Evolutionary conservation across 169 alveolate genomes (phyloP), one percentile per base, ranked within the genome.

Genomic region (Babesia divergens): DNA sequence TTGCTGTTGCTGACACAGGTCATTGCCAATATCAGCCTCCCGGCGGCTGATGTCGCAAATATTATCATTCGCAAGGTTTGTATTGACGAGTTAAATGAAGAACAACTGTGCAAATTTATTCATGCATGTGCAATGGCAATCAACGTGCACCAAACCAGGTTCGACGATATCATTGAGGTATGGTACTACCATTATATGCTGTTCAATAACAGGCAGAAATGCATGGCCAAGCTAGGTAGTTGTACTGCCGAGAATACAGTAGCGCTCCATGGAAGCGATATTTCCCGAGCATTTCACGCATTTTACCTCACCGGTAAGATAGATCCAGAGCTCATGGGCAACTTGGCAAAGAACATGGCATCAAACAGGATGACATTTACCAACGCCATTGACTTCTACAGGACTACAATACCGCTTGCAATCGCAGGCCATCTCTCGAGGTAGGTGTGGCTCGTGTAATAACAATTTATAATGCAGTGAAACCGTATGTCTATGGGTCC

Each of bases 291-390:
- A 7, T 79, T 56, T 37, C 82, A 79, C 54, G 65, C 51, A 7
- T 59, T 69, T 14, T 79, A 79, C 54, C 58, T 79, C 0, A 68
- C 77, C 14, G 74, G 76, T 29, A 53, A 69, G 9, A 24, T 69
- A 52, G 77, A 79, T 28, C 18, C 9, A 42, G 44, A 50, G 6
- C 54, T 79, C 44, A 32, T 79, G 65, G 8, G 22, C 18, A 22
- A 34, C 4, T 11, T 79, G n/a, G 67, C 62, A 2, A 68, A 35
- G 6, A 18, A 52, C 13, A 29, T 60, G 43, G 50, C 59, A 9
- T 8, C 43, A 16, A 47, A 38, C 8, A 55, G 40, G 31, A 47
- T 49, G 20, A 14, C 8, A 22, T 79, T 79, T 50, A 52, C 43
- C 8, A 65, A 55, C 49, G 14, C 71, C 29, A 60, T 47, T 6